These are phyloP conservation scores for Candida schatavii DNA, from an alignment of 805 yeast species.

Conservation along the genomic window DNA sequence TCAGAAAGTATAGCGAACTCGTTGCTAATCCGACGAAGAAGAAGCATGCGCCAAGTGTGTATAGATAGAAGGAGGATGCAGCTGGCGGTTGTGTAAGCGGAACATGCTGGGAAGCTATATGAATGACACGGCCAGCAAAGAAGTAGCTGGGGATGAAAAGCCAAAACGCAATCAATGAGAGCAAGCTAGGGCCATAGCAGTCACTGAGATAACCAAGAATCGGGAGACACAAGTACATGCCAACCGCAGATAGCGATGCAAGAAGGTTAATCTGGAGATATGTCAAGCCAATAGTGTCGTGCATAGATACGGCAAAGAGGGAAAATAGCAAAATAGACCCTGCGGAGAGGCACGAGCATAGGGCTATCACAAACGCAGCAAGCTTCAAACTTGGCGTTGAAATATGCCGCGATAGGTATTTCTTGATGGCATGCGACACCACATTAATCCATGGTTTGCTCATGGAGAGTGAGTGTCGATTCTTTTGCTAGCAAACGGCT, in stretches of 20 bases:
- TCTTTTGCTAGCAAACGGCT: too few species aligned
- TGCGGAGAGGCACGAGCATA: constrained; percentile 66
- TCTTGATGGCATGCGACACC: constrained; percentile 43
- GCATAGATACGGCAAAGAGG: constrained; percentile 70
- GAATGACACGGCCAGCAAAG: constrained; percentile 39
- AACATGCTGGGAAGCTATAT: constrained; percentile 3
- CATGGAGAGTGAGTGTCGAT: too few species aligned
- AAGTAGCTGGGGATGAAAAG: constrained; percentile 70
- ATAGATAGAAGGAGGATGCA: constrained; percentile 9
- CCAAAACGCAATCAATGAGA: constrained; percentile 59
- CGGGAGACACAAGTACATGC: constrained; percentile 84
- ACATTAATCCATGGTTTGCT: constrained; percentile 3
- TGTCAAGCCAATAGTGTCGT: constrained; percentile 52
- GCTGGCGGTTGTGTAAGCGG: not conserved
- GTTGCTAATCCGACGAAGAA: constrained; percentile 68
- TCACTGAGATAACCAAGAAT: constrained; percentile 79
- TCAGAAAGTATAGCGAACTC: constrained; percentile 66
- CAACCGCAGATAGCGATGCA: constrained; percentile 70
- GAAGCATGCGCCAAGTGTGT: constrained; percentile 46
- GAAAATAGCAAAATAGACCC: constrained; percentile 86
- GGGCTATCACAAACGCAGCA: constrained; percentile 54
- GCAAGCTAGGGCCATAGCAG: constrained; percentile 74
- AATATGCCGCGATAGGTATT: constrained; percentile 39
- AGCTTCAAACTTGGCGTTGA: constrained; percentile 41
- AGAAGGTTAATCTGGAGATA: constrained; percentile 68